Evolutionary conservation across 495 filamentous ascomycete genomes (phyloP).

Genomic region (Xanthoparmelia taractica): DNA sequence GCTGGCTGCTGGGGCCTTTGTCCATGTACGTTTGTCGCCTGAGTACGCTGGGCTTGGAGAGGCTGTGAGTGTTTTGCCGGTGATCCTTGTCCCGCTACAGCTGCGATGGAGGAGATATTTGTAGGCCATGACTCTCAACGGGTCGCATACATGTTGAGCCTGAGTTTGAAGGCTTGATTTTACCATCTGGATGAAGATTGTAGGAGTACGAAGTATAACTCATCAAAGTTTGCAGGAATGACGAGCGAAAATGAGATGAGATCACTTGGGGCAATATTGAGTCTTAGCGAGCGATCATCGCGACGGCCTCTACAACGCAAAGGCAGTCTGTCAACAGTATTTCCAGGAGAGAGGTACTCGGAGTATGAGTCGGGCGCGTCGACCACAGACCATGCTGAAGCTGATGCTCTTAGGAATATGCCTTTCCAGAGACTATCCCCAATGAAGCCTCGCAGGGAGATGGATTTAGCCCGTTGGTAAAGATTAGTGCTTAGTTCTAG

Average conservation of each 20-base stretch:
- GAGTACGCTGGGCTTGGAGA: slow-evolving; percentile 70
- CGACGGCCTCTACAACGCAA: no score
- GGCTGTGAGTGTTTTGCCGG: slow-evolving; percentile 68
- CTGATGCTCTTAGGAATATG: no score
- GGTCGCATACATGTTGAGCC: neutral
- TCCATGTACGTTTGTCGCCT: slow-evolving; percentile 56
- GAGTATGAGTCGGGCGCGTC: no score
- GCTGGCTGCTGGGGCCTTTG: slow-evolving; percentile 63
- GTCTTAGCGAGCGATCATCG: neutral
- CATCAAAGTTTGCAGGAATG: neutral
- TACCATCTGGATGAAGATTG: neutral
- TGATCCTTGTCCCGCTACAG: slow-evolving; percentile 51
- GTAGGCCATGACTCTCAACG: neutral
- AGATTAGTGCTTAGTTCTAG: neutral
- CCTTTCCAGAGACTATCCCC: neutral
- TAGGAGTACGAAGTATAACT: neutral
- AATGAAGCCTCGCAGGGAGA: neutral
- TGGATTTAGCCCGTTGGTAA: neutral
- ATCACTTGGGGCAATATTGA: neutral
- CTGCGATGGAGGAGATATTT: slow-evolving; percentile 31
- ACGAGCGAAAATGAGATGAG: neutral
- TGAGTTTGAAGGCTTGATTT: neutral
- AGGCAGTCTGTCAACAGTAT: no score
- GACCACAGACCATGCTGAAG: no score
- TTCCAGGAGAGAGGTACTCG: no score